Conservation (phyloP, 1,284 basidiomycete species). For the Anthracocystis setariae region DNA sequence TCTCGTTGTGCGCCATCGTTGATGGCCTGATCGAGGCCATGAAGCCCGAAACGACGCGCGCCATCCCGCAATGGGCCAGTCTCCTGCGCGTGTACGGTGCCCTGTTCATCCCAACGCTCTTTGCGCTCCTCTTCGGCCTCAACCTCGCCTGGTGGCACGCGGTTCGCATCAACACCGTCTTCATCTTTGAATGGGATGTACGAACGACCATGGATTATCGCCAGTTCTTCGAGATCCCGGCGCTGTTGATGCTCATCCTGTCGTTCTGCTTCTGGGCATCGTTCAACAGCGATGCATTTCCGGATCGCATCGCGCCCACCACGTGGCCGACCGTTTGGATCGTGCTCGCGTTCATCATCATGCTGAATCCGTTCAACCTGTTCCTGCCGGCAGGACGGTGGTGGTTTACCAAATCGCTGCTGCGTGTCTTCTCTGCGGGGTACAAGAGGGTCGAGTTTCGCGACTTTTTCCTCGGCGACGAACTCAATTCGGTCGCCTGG, state of each 20-base stretch:
- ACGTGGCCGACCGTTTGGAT: slow-evolving; percentile 89
- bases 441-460: slow-evolving; percentile 69
- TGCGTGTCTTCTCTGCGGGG: slow-evolving; percentile 75
- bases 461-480: slow-evolving; percentile 68
- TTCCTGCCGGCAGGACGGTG: slow-evolving; percentile 76
- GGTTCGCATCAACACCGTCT: slow-evolving; percentile 85
- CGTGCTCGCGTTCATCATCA: slow-evolving; percentile 73
- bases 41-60: slow-evolving; percentile 72
- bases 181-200: slow-evolving; percentile 81
- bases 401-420: slow-evolving; percentile 79
- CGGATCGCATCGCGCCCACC: slow-evolving; percentile 56
- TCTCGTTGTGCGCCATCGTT: slow-evolving; percentile 79
- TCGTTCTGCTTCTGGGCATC: slow-evolving; percentile 86
- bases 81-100: slow-evolving; percentile 84
- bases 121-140: slow-evolving; percentile 79
- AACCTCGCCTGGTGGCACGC: slow-evolving; percentile 83
- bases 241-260: slow-evolving; percentile 79
- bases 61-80: slow-evolving; percentile 78
- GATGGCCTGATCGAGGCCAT: slow-evolving; percentile 78
- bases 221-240: slow-evolving; percentile 85
- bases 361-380: slow-evolving; percentile 82
- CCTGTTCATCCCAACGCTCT: slow-evolving; percentile 79
- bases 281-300: slow-evolving; percentile 71
- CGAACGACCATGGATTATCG: slow-evolving; percentile 80
- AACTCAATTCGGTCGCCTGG: slow-evolving; percentile 67